Conservation (phyloP, 2,329 filamentous ascomycete genomes). For the Cercospora sp. region DNA sequence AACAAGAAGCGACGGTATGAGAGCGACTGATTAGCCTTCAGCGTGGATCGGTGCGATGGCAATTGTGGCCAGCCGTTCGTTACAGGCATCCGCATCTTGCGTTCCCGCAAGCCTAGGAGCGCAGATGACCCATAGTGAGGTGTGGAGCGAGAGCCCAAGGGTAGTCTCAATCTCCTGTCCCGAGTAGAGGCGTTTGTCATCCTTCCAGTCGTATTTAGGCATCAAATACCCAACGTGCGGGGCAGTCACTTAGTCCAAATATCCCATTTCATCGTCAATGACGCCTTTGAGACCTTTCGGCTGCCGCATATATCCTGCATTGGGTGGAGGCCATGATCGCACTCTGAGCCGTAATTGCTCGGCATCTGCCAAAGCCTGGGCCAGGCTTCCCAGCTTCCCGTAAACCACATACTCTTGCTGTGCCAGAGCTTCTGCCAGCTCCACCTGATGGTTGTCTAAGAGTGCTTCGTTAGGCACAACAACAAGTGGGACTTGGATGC, state of each 20-base stretch:
- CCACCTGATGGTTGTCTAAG: conserved; percentile 86
- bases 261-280: conserved; percentile 60
- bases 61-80: neutral
- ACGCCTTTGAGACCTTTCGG: conserved; percentile 50
- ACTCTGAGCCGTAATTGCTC: conserved; percentile 49
- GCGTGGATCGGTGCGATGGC: neutral
- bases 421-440: conserved; percentile 77
- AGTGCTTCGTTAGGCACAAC: conserved; percentile 83
- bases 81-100: neutral
- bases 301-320: conserved; percentile 46
- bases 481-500: conserved; percentile 72
- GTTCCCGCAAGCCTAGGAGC: neutral
- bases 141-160: neutral
- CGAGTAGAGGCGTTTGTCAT: neutral
- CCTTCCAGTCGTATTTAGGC: neutral
- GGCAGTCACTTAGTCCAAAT: conserved; percentile 47
- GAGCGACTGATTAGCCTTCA: neutral
- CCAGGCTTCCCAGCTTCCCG: conserved; percentile 61
- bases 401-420: conserved; percentile 74
- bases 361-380: conserved; percentile 49
- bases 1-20: neutral
- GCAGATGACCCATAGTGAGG: neutral
- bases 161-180: neutral
- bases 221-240: neutral
- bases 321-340: conserved; percentile 53